Evolutionary conservation across 176 grass and related monocot species (phyloP), one percentile per base, ranked within the genome.

Genomic region (Elaeis guineensis): DNA sequence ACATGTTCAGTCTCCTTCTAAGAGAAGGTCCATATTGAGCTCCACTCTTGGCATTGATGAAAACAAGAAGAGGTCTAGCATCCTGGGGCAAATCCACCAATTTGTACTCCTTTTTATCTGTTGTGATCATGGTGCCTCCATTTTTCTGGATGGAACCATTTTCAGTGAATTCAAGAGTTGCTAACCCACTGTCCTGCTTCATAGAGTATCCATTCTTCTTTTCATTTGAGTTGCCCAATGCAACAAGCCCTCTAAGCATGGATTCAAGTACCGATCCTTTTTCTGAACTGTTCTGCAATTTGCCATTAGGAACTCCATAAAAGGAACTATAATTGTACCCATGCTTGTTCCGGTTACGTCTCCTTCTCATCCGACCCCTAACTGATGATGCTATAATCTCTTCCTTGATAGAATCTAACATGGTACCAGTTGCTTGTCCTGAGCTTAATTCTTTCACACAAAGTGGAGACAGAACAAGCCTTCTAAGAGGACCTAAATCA

Each of bases 31-130:
- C 86, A 69, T 87, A 70, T 63, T 51, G 78, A 4, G 76, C 86
- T 79, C 91, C 91, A 66, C 91, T 96, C 72, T 82, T 96, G 65
- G 72, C 65, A n/a, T 96, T 96, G 63, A 96, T 87, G 78, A 96
- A 96, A 80, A 96, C 86, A 70, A 90, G 86, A 61, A 96, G 72
- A 63, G 91, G 91, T 49, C 75, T 84, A 3, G 54, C 85, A 87
- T 90, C 80, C 49, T 78, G 79, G 1, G 75, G 69, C 77, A 90
- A 79, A 64, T 87, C 67, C 53, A 85, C 75, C 49, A 96, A 62
- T 55, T 90, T 72, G 57, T 84, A 90, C 59, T 82, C 69, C 44
- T 56, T 84, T 49, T 67, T 84, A 14, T 5, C 77, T 49, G 21
- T 51, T 71, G 29, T 63, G 55, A 35, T 44, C 68, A 49, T 58